Evolutionary conservation across 169 alveolate genomes (phyloP).

Genomic region (Cardiosporidium cionae): DNA sequence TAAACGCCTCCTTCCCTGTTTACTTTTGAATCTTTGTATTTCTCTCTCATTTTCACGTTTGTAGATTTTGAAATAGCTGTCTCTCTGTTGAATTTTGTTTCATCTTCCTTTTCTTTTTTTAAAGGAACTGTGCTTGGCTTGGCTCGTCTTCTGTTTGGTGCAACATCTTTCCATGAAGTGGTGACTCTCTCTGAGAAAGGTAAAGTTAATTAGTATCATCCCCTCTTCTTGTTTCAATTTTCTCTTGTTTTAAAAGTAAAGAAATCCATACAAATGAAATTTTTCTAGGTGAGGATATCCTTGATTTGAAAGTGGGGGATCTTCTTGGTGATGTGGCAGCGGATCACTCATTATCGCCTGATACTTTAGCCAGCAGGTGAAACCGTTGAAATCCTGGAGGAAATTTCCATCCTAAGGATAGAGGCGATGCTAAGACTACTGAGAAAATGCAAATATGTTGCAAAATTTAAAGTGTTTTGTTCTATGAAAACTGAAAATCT

Average conservation of each 20-base stretch:
- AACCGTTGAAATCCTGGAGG: slow-evolving; percentile 38
- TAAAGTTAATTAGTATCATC: slow-evolving; percentile 38
- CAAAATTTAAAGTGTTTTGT: too few species aligned
- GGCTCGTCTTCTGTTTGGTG: slow-evolving; percentile 60
- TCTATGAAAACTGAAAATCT: too few species aligned
- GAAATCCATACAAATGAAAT: too few species aligned
- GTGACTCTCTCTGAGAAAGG: slow-evolving; percentile 64
- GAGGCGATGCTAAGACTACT: too few species aligned
- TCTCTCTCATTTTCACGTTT: too few species aligned
- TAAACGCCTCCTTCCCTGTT: too few species aligned
- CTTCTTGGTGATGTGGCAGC: slow-evolving; percentile 48
- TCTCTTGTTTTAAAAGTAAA: slow-evolving; percentile 39
- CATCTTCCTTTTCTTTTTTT: too few species aligned
- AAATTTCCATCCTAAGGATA: too few species aligned
- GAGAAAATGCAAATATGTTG: too few species aligned
- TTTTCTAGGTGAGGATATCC: slow-evolving; percentile 21
- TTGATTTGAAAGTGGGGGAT: slow-evolving; percentile 47
- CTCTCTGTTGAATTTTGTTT: too few species aligned
- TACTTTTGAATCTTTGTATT: too few species aligned
- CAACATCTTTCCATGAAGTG: slow-evolving; percentile 64
- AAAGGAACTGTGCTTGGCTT: slow-evolving; percentile 69
- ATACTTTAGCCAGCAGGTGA: slow-evolving; percentile 63
- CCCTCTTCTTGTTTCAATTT: slow-evolving; percentile 9
- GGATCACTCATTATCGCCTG: slow-evolving; percentile 45
- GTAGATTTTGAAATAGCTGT: too few species aligned